Percentiles rank a stretch among this genome's conserved stretches.
These are phyloP conservation scores for Globisporangium mamillatum DNA, from an alignment of 352 stramenopile species.

Conservation along the genomic window DNA sequence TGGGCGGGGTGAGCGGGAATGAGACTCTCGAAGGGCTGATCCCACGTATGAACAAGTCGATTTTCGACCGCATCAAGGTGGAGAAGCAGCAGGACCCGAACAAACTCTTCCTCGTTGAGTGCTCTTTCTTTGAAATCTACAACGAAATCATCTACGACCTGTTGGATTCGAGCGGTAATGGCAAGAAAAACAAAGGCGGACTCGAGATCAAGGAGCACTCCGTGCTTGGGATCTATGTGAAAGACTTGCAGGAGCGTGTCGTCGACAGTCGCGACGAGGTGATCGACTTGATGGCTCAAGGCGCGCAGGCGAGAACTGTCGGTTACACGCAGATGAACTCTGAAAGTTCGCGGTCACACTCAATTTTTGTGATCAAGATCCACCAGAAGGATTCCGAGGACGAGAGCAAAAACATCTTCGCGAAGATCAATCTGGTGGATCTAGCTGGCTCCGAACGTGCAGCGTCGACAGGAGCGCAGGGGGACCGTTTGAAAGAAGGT, in stretches of 20 bases:
- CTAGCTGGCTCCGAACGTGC: conserved; percentile 90
- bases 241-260: conserved; percentile 87
- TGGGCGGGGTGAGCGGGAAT: conserved; percentile 69
- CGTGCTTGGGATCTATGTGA: conserved; percentile 93
- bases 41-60: conserved; percentile 86
- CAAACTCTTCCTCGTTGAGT: conserved; percentile 89
- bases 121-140: conserved; percentile 96
- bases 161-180: conserved; percentile 82
- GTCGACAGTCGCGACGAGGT: conserved; percentile 87
- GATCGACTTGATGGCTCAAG: conserved; percentile 76
- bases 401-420: conserved; percentile 84
- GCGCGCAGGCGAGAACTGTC: conserved; percentile 62
- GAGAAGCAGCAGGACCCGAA: conserved; percentile 63
- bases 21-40: conserved; percentile 85
- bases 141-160: conserved; percentile 96
- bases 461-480: conserved; percentile 89
- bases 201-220: conserved; percentile 94
- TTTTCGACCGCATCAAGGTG: conserved; percentile 84
- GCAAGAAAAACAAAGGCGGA: conserved; percentile 85
- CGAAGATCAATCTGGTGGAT: conserved; percentile 96
- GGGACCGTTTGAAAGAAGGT: conserved; percentile 90
- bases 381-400: conserved; percentile 88
- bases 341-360: conserved; percentile 92
- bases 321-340: conserved; percentile 93
- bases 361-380: conserved; percentile 95